Evolutionary conservation across 805 yeast genomes (phyloP).

Genomic region (Teunomyces lycoperdinae): DNA sequence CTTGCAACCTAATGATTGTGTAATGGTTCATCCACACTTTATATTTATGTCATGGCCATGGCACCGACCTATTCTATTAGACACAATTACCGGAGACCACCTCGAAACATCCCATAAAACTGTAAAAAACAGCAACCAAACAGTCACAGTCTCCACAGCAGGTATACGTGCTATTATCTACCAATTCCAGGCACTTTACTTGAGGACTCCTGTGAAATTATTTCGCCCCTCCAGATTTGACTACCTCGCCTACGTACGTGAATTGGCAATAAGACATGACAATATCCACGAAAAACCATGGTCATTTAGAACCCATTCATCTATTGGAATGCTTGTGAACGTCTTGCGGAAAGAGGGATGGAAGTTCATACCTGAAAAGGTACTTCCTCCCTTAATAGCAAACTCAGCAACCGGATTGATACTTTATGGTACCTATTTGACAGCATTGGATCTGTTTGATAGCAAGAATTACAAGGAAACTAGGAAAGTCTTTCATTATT

Average conservation of each 20-base stretch:
- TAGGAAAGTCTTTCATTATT: constrained; percentile 14
- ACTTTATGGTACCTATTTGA: constrained; percentile 77
- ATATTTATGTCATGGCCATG: background rate
- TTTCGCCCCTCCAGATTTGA: constrained; percentile 91
- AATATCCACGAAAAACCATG: constrained; percentile 48
- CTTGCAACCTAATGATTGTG: background rate
- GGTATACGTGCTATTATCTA: constrained; percentile 81
- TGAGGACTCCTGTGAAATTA: constrained; percentile 79
- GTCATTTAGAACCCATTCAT: constrained; percentile 67
- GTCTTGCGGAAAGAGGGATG: constrained; percentile 81
- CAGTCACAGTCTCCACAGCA: constrained; percentile 79
- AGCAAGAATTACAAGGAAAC: constrained; percentile 8
- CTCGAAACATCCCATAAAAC: background rate
- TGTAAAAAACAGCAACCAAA: constrained; percentile 18
- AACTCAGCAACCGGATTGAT: constrained; percentile 88
- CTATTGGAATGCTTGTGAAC: constrained; percentile 66
- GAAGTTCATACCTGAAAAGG: constrained; percentile 79
- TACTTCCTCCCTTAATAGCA: constrained; percentile 83
- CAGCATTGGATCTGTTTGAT: constrained; percentile 40
- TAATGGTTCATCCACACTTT: background rate
- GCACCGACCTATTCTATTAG: background rate
- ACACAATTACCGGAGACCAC: background rate
- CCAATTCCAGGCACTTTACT: constrained; percentile 73
- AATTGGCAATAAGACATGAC: constrained; percentile 44
- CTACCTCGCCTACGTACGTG: constrained; percentile 67